These are phyloP conservation scores for Gossypium stocksii DNA, from an alignment of 345 rosid species.

Conservation along the genomic window DNA sequence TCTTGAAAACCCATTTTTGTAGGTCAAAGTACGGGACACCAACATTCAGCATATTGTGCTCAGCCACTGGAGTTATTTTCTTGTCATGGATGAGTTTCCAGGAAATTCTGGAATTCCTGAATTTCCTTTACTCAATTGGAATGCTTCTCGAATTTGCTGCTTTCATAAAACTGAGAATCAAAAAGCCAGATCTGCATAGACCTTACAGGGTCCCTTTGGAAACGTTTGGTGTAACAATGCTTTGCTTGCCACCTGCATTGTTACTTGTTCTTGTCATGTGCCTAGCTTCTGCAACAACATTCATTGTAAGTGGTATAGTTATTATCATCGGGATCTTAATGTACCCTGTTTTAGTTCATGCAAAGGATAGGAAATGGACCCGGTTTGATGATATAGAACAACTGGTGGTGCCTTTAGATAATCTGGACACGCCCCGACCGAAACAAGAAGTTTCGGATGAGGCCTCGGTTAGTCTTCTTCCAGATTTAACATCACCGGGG, in stretches of 20 bases:
- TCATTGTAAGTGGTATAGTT: constrained; percentile 54
- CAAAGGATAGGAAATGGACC: constrained; percentile 52
- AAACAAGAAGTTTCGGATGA: constrained; percentile 47
- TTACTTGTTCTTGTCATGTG: constrained; percentile 80
- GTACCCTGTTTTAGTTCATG: constrained; percentile 45
- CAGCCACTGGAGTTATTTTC: constrained; percentile 84
- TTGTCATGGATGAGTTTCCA: constrained; percentile 92
- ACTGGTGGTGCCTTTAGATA: constrained; percentile 12
- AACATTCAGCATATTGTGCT: constrained; percentile 73
- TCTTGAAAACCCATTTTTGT: constrained; percentile 14
- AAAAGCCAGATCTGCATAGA: constrained; percentile 68
- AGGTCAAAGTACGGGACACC: constrained; percentile 92
- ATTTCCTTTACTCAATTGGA: constrained; percentile 76
- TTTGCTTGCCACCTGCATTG: constrained; percentile 66
- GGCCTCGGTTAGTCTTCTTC: constrained; percentile 45
- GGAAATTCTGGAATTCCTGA: constrained; percentile 84
- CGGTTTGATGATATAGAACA: constrained; percentile 32
- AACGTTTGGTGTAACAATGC: constrained; percentile 56
- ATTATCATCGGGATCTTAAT: constrained; percentile 51
- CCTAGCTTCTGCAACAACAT: constrained; percentile 60
- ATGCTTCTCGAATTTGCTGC: constrained; percentile 93
- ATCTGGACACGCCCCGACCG: constrained; percentile 18
- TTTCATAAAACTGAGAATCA: constrained; percentile 62
- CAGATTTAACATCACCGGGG: constrained; percentile 9
- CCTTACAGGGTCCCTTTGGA: constrained; percentile 71